Base-by-base conservation (phyloP, 2,329 filamentous ascomycete genomes). In the Xylaria sp. region DNA sequence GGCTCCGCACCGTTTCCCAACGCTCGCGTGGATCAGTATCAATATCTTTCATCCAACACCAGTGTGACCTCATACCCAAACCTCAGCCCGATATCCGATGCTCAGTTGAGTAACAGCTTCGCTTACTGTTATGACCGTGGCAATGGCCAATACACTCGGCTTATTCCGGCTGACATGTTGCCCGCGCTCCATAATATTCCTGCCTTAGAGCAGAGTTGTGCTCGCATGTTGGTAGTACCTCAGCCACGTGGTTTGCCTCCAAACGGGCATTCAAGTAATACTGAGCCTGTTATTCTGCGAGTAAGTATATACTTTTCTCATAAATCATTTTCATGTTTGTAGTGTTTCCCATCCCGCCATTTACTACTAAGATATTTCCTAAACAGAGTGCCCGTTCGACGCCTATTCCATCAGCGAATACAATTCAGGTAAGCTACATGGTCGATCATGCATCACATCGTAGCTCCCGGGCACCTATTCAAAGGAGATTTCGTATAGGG, bases 91-190 rank as follows among this genome's bases (percentile, higher is more conserved):
- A 36, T 75, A 66, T 56, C 71, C 41, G 76, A 77, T 4, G 39
- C 67, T 36, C 75, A 76, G 57, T 69, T 78, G 13, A 75, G 79
- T 15, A 32, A 65, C 39, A 73, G 76, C 15, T 84, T 81, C 63
- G 82, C 80, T 1, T 89, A 89, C 75, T 87, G 82, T 70, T 82
- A 85, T 60, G 82, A 85, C 60, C 77, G 87, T 7, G 83, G 83
- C 9, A 83, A 87, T 66, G 87, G 87, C 3, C 78, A 80, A 55
- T 85, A 82, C 66, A 88, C 87, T 5, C 81, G 84, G 3, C 82
- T 90, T 0, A 79, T 89, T 15, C 86, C 86, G 0, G 87, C 84
- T 0, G 87, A 90, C 68, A 80, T 82, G 78, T 76, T 89, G 12
- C 84, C 36, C 82, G 79, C 74, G 60, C 83, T 84, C 18, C 81